Evolutionary conservation across 2,329 filamentous ascomycete genomes (phyloP), one percentile per base, ranked within the genome.

Genomic region (Fusarium coicis): DNA sequence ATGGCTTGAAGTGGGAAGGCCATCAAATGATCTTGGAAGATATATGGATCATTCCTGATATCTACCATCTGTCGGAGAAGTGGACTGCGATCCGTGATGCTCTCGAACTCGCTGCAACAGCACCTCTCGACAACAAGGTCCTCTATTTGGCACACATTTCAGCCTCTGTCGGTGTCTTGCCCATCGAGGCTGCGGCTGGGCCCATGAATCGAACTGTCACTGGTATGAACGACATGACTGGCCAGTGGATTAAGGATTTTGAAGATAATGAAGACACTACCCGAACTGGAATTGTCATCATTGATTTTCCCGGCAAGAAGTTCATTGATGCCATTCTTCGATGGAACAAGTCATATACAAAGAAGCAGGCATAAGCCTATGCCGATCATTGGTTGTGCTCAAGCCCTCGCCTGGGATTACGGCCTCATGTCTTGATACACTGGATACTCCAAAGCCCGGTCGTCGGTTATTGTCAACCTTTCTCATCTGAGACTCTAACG

Each of bases 191-290:
- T 4, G 86, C 86, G 16, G 85, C 86, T 0, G 86, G 86, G 0
- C 82, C 84, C n/a, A 73, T 75, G 58, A 84, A 86, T 70, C 77
- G 79, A 46, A 80, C 80, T 21, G 79, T 86, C 8, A 73, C 75
- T n/a, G 86, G 86, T 34, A 86, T 87, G 80, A 87, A 87, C 63
- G 85, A 87, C 71, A 82, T 83, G 79, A 86, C 85, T 39, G 85
- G 85, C 37, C 77, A 79, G 70, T 87, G 84, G 83, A 78, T 87
- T 42, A 76, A 79, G 37, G 77, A 81, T 43, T 78, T 76, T 37
- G 75, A 76, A 28, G 63, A 74, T 10, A 74, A 72, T 14, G 62
- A 73, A 9, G 77, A 75, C 7, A 78, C 75, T 7, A 78, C 79
- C 14, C 78, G 82, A 30, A 82, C 84, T 3, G 86, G 86, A 16